A percentile compares a stretch with the other conserved stretches of the same genome.
phyloP scores from a whole-genome alignment of 805 yeast species.

The Blastobotrys robertii region DNA sequence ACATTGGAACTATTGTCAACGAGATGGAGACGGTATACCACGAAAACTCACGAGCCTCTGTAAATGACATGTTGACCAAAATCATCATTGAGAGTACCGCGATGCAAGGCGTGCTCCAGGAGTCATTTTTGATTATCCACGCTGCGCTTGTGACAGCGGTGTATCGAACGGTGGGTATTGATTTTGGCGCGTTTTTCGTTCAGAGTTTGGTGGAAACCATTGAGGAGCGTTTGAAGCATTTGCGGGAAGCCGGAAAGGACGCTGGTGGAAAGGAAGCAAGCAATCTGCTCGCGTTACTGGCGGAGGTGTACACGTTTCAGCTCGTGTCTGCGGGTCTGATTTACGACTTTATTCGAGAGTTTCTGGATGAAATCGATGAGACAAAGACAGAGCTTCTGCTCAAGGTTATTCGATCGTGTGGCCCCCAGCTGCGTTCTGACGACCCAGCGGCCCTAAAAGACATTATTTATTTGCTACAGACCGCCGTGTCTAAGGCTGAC shows the following conservation, averaged over 20 bases:
- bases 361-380: conserved; percentile 52
- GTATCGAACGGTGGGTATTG: conserved; percentile 72
- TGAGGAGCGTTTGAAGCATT: conserved; percentile 34
- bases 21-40: conserved; percentile 57
- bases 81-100: conserved; percentile 56
- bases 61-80: conserved; percentile 57
- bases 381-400: conserved; percentile 67
- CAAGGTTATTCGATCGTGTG: conserved; percentile 63
- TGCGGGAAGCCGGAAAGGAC: conserved; percentile 21
- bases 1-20: conserved; percentile 56
- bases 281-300: conserved; percentile 63
- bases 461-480: conserved; percentile 53
- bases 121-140: conserved; percentile 69
- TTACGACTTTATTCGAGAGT: conserved; percentile 57
- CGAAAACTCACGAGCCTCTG: conserved; percentile 67
- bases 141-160: conserved; percentile 68
- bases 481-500: conserved; percentile 32
- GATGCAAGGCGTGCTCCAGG: conserved; percentile 58
- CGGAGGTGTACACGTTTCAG: conserved; percentile 70
- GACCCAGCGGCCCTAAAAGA: conserved; percentile 82
- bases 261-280: conserved; percentile 37
- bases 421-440: conserved; percentile 78
- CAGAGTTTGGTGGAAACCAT: conserved; percentile 72
- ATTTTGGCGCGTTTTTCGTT: conserved; percentile 78
- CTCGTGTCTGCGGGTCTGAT: conserved; percentile 62